A percentile compares a stretch with the other conserved stretches of the same genome.
Evolutionary conservation across 2,329 filamentous ascomycete genomes (phyloP).

Genomic region (Penicillium occitanis): DNA sequence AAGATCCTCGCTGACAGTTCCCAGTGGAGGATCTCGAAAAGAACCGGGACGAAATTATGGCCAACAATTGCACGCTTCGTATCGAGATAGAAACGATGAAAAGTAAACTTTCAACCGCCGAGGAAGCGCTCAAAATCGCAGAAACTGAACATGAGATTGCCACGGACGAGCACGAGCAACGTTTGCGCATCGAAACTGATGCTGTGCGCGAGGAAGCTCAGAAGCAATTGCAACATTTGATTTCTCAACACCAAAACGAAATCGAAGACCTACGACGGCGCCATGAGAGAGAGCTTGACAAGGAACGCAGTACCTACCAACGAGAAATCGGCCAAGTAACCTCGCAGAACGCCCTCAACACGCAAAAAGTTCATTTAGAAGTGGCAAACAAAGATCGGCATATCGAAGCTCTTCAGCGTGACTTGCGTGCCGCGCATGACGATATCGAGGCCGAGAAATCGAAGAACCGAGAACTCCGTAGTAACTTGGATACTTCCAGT

Average conservation of each 20-base stretch:
- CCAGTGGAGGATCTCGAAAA: slow-evolving; percentile 59
- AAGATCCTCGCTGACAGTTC: slow-evolving; percentile 6
- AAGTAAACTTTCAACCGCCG: slow-evolving; percentile 52
- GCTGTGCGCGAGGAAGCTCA: slow-evolving; percentile 44
- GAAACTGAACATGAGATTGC: slow-evolving; percentile 54
- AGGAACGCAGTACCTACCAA: slow-evolving; percentile 50
- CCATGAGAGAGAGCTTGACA: slow-evolving; percentile 65
- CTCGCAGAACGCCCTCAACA: slow-evolving; percentile 38
- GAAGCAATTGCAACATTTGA: slow-evolving; percentile 58
- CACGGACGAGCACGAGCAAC: slow-evolving; percentile 53
- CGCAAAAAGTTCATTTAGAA: slow-evolving; percentile 44
- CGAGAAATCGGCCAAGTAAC: slow-evolving; percentile 42
- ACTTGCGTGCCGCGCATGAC: slow-evolving; percentile 44
- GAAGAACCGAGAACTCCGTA: slow-evolving; percentile 58
- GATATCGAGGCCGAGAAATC: slow-evolving; percentile 63
- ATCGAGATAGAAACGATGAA: slow-evolving; percentile 66
- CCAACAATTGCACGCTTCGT: slow-evolving; percentile 58
- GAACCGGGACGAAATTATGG: slow-evolving; percentile 51
- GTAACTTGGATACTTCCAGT: slow-evolving; percentile 60
- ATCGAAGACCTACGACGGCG: slow-evolving; percentile 64
- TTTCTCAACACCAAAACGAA: slow-evolving; percentile 66
- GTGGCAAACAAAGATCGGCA: slow-evolving; percentile 57
- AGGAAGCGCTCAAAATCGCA: slow-evolving; percentile 53
- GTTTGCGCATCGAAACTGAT: slow-evolving; percentile 50
- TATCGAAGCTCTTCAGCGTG: slow-evolving; percentile 44